These are phyloP conservation scores for Lactarius hatsudake DNA, from an alignment of 768 basidiomycete genomes.

Conservation along the genomic window DNA sequence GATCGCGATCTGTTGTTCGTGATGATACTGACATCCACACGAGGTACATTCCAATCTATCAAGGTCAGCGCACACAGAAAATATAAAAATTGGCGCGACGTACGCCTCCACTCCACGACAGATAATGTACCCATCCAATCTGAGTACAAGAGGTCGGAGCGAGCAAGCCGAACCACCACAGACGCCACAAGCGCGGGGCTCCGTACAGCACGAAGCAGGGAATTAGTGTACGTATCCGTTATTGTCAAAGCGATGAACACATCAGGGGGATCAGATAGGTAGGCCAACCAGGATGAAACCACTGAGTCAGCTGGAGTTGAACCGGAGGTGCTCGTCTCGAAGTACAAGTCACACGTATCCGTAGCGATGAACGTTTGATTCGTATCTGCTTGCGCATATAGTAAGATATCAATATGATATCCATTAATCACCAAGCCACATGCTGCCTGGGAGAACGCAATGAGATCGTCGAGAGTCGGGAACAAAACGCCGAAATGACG, in stretches of 20 bases:
- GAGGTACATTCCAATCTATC: slow-evolving; percentile 72
- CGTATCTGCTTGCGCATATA: slow-evolving; percentile 18
- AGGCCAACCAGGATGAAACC: slow-evolving; percentile 26
- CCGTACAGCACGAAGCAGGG: slow-evolving; percentile 6
- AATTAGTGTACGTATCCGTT: slow-evolving; percentile 9
- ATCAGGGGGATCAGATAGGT: slow-evolving; percentile 27
- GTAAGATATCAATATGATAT: slow-evolving; percentile 22
- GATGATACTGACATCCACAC: slow-evolving; percentile 68
- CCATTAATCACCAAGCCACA: slow-evolving; percentile 21
- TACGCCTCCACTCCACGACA: slow-evolving; percentile 58
- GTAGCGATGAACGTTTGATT: slow-evolving; percentile 17
- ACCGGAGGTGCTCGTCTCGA: slow-evolving; percentile 9
- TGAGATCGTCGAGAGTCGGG: slow-evolving; percentile 20
- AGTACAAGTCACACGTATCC: slow-evolving; percentile 13
- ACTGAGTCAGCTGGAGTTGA: background rate
- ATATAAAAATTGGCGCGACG: slow-evolving; percentile 22
- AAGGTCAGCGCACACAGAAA: slow-evolving; percentile 24
- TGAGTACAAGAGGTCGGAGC: slow-evolving; percentile 47
- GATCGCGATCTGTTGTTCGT: slow-evolving; percentile 76
- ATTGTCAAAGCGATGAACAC: slow-evolving; percentile 21
- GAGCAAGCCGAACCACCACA: slow-evolving; percentile 45
- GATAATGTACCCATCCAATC: slow-evolving; percentile 64
- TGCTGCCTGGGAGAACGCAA: slow-evolving; percentile 22
- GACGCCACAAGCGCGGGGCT: slow-evolving; percentile 21
- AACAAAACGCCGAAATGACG: slow-evolving; percentile 23